Percentiles rank a stretch among this genome's conserved stretches.
Evolutionary conservation across 2,329 filamentous ascomycete genomes (phyloP).

Genomic region (Massarina eburnea): DNA sequence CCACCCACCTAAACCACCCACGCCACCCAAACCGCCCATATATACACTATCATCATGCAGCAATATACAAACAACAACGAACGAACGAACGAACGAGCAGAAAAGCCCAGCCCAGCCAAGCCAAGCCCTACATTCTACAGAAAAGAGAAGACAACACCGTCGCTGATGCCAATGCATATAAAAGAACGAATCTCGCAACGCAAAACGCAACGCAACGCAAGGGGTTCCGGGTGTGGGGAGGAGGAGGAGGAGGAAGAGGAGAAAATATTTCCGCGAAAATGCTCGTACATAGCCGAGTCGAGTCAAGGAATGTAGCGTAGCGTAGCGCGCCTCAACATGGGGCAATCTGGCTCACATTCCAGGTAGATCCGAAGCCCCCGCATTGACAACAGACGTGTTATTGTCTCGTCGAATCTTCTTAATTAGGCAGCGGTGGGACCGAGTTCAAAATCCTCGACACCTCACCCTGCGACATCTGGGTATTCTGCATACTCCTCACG

Average conservation of each 20-base stretch:
- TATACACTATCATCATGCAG: slow-evolving; percentile 1
- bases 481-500: slow-evolving; percentile 57
- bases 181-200: background rate
- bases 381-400: background rate
- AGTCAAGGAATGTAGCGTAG: too few species aligned
- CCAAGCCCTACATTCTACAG: too few species aligned
- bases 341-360: too few species aligned
- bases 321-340: too few species aligned
- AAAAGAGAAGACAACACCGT: slow-evolving; percentile 19
- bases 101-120: too few species aligned
- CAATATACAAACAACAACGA: slow-evolving; percentile 1
- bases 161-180: slow-evolving; percentile 22
- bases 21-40: background rate
- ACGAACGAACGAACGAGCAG: slow-evolving; percentile 1
- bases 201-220: slow-evolving; percentile 1
- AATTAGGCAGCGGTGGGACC: slow-evolving; percentile 22
- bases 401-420: background rate
- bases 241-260: slow-evolving; percentile 1
- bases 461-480: slow-evolving; percentile 53
- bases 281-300: too few species aligned
- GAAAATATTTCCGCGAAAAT: slow-evolving; percentile 2
- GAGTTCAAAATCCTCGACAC: slow-evolving; percentile 41
- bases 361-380: background rate
- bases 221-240: background rate
- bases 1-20: background rate